phyloP scores from a whole-genome alignment of 2,329 filamentous ascomycete species.

The Diaporthe sp. region DNA sequence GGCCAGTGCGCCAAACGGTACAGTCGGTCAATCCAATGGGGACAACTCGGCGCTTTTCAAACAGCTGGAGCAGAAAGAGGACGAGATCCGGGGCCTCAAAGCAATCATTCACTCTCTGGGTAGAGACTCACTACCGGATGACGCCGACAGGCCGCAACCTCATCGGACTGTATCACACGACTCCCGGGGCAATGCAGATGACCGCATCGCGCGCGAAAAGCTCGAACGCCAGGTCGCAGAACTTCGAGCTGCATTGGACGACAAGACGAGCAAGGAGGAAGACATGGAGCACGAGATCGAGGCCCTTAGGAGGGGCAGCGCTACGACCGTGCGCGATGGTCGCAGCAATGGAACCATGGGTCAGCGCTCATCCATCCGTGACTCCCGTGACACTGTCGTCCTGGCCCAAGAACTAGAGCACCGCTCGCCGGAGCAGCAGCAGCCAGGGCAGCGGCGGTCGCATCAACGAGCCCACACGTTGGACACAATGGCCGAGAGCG shows the following conservation, averaged over 20 bases:
- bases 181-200: constrained; percentile 62
- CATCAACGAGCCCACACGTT: constrained; percentile 65
- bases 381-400: constrained; percentile 76
- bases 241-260: constrained; percentile 78
- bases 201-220: constrained; percentile 73
- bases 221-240: constrained; percentile 86
- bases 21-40: constrained; percentile 47
- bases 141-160: constrained; percentile 51
- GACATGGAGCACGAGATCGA: constrained; percentile 89
- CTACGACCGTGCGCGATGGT: constrained; percentile 55
- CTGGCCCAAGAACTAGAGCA: constrained; percentile 65
- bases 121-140: constrained; percentile 72
- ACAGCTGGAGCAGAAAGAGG: constrained; percentile 93
- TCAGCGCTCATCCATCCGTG: constrained; percentile 70
- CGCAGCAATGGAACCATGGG: constrained; percentile 60
- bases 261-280: constrained; percentile 80
- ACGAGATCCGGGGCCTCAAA: constrained; percentile 96
- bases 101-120: constrained; percentile 98
- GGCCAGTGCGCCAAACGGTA: constrained; percentile 68
- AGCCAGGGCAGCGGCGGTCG: constrained; percentile 52
- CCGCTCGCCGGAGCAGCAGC: constrained; percentile 58
- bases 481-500: constrained; percentile 79
- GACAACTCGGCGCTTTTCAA: constrained; percentile 69
- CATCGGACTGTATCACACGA: constrained; percentile 53
- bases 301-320: constrained; percentile 64